Base-by-base conservation (phyloP, 768 basidiomycete genomes). In the Sistotremastrum niveocremeum region DNA sequence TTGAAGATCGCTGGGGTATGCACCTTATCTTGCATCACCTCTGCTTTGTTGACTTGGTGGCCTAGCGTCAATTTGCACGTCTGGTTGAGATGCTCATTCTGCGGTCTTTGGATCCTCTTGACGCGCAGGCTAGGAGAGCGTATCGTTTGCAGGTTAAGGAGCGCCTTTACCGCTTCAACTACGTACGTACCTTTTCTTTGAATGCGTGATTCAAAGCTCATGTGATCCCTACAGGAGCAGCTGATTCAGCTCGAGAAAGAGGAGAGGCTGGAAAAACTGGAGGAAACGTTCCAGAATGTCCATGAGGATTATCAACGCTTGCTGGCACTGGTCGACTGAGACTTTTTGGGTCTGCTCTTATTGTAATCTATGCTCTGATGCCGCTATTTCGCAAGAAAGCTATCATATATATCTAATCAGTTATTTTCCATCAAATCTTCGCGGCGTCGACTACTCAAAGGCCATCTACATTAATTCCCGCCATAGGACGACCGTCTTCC, bases 101-200 rank as follows among this genome's bases (percentile, higher is more conserved):
- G 51, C 59, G 77, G 45, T 74, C 77, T 34, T 64, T 94, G 50
- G 77, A 90, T 53, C 68, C 74, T 4, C 56, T 63, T 3, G 81
- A 93, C 56, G 51, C 64, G 44, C 67, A 65, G 29, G 66, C 69
- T 29, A 61, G 69, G 53, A 76, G 69, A 44, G 78, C 82, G 7
- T 95, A 83, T 61, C 71, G 94, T 44, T 61, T 99, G 33, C 84
- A 90, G 61, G 90, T 94, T 57, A 99, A 99, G 64, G 90, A 95
- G 61, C 76, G 95, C 35, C 62, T 99, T 39, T 97, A 86, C 57
- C 74, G 90, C 20, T 97, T 97, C 65, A 99, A 98, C 65, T 95
- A 81, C 60, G 90, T 91, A 56, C 57, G 84, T 71, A 34, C 20
- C n/a, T 10, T n/a, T 44, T 43, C 7, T 20, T n/a, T 4, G 7